phyloP scores from a whole-genome alignment of 345 rosid genomes.

The Carallia brachiata region DNA sequence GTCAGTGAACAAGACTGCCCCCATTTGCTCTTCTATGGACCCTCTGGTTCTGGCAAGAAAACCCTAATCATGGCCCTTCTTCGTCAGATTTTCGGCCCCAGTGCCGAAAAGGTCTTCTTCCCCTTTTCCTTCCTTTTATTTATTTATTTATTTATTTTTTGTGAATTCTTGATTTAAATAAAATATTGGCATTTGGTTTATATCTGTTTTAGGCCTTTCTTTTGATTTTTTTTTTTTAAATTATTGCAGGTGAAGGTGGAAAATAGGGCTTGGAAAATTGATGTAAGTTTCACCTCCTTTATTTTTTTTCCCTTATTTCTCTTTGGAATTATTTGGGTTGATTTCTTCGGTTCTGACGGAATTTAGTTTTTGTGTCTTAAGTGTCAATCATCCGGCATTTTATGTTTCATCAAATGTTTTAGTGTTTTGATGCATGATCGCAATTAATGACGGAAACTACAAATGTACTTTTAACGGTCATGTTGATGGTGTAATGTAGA shows the following conservation, averaged over 20 bases:
- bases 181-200: background rate
- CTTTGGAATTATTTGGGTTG: background rate
- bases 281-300: conserved; percentile 50
- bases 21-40: conserved; percentile 95
- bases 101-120: conserved; percentile 76
- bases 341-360: background rate
- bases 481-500: too few relatives aligned
- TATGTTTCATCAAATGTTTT: background rate
- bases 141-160: background rate
- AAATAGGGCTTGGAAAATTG: conserved; percentile 80
- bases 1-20: conserved; percentile 95
- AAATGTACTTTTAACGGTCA: too few relatives aligned
- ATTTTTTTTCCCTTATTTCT: background rate
- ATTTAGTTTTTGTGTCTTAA: background rate
- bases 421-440: too few relatives aligned
- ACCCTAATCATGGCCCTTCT: conserved; percentile 95
- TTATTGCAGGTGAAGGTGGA: conserved; percentile 91
- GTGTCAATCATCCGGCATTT: too few relatives aligned
- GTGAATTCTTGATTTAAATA: background rate
- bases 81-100: conserved; percentile 75
- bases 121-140: background rate
- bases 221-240: background rate
- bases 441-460: too few relatives aligned
- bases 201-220: background rate
- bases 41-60: conserved; percentile 97